Evolutionary conservation across 805 yeast genomes (phyloP), one percentile per base, ranked within the genome.

Genomic region (Candida mattraensis): DNA sequence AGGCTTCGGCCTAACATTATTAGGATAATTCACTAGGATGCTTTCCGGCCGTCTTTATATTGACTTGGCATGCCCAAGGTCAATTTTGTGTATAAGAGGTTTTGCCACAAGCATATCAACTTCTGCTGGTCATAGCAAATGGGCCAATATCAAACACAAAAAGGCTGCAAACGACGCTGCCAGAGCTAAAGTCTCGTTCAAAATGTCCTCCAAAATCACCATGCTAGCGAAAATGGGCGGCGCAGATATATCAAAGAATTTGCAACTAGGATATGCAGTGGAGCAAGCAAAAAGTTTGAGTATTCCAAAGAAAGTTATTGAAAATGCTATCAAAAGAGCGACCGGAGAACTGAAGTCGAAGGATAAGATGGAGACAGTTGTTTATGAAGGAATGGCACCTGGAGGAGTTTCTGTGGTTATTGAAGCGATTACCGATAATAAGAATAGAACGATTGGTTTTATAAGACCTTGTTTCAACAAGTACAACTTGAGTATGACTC

Each of bases 141-240:
- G 99, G 99, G 86, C 94, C 27, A 87, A 85, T 30, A 91, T 93
- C 49, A 84, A 88, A 55, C 97, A 88, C 56, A 93, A 85, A 56
- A 91, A 91, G 63, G 95, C 95, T 37, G 86, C 87, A 45, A 87
- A 88, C 53, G 99, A 91, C 63, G 85, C 87, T 14, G 78, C 74
- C 40, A 80, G 77, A 58, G 81, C 87, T 40, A 74, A 78, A 37
- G 68, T 78, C 18, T 79, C 87, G 5, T 83, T 80, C 50, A 77
- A 80, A 48, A 68, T 84, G 53, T 83, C 96, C 5, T 74, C 78
- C 28, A 74, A 78, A 50, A 85, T 91, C 40, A 78, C 84, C 11
- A 70, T 84, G 26, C 83, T 93, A 29, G 91, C 87, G 1, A 80
- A 78, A 70, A 74, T 46, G 72, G 94, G 67, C 65, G 95, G 66